Evolutionary conservation across 2,329 filamentous ascomycete genomes (phyloP).

Genomic region (Penicillium corylophilum): DNA sequence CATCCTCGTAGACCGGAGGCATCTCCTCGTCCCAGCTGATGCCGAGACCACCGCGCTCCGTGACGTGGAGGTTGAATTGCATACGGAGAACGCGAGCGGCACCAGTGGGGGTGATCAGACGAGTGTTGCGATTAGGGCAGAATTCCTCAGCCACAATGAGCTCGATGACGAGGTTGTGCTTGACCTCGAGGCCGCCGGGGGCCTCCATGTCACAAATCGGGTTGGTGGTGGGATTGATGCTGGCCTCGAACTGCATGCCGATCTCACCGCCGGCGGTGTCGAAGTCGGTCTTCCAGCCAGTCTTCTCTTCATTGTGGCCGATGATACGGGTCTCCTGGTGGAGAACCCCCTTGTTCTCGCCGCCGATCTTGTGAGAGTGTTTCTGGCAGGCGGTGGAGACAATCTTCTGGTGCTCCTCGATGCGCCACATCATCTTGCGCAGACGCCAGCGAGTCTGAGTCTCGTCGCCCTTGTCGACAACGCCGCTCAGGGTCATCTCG

Average conservation of each 20-base stretch:
- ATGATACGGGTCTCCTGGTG: constrained; percentile 76
- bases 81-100: constrained; percentile 88
- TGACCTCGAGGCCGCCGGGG: constrained; percentile 71
- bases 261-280: constrained; percentile 68
- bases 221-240: constrained; percentile 60
- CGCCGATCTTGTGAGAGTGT: constrained; percentile 66
- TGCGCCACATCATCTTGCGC: constrained; percentile 86
- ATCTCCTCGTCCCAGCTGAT: constrained; percentile 97
- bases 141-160: constrained; percentile 94
- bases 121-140: constrained; percentile 65
- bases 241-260: constrained; percentile 74
- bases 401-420: constrained; percentile 82
- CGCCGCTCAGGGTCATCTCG: constrained; percentile 78
- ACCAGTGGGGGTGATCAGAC: constrained; percentile 79
- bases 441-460: constrained; percentile 82
- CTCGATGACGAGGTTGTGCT: constrained; percentile 84
- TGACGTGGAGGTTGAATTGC: constrained; percentile 81
- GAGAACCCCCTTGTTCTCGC: constrained; percentile 66
- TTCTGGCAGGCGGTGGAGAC: constrained; percentile 76
- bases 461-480: constrained; percentile 68
- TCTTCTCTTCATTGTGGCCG: constrained; percentile 76
- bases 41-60: constrained; percentile 79
- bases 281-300: constrained; percentile 85
- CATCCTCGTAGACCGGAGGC: constrained; percentile 90
- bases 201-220: constrained; percentile 77